These are phyloP conservation scores for Populus davidiana DNA, from an alignment of 345 rosid genomes.

Conservation along the genomic window DNA sequence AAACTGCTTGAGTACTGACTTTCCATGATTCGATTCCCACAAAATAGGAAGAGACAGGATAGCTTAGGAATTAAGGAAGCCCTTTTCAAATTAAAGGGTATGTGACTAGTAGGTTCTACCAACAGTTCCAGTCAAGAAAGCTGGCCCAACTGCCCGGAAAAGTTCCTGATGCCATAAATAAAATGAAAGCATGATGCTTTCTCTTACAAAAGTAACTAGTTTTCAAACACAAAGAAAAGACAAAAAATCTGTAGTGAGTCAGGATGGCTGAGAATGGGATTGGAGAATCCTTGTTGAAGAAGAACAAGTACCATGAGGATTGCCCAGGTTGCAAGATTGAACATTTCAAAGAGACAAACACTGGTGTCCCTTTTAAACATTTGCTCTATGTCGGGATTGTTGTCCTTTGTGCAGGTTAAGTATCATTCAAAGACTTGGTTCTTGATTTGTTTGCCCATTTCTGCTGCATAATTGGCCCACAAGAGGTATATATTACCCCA, in stretches of 20 bases:
- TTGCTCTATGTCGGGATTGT: conserved; percentile 25
- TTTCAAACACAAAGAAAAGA: no score
- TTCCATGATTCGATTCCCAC: no score
- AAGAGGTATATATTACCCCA: not conserved
- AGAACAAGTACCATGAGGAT: conserved; percentile 10
- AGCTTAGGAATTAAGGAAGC: no score
- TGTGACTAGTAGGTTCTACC: not conserved
- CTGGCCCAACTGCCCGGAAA: not conserved
- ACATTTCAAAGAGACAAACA: conserved; percentile 17
- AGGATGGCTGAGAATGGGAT: not conserved
- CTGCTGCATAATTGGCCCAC: not conserved
- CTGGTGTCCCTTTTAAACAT: conserved; percentile 23
- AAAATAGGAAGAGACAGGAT: no score
- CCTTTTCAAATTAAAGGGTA: no score
- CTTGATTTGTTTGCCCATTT: not conserved
- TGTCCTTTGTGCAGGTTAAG: conserved; percentile 31
- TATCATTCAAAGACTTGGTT: not conserved
- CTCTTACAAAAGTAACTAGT: not conserved
- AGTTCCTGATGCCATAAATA: not conserved
- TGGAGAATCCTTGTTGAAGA: conserved; percentile 8
- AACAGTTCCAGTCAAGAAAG: not conserved
- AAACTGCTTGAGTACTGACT: no score
- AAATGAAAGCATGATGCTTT: not conserved
- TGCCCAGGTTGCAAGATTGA: conserved; percentile 38
- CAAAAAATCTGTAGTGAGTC: not conserved